A percentile compares a stretch with the other conserved stretches of the same genome.
phyloP scores from a whole-genome alignment of 2,329 filamentous ascomycete species.

The Mycosphaerella sp. region DNA sequence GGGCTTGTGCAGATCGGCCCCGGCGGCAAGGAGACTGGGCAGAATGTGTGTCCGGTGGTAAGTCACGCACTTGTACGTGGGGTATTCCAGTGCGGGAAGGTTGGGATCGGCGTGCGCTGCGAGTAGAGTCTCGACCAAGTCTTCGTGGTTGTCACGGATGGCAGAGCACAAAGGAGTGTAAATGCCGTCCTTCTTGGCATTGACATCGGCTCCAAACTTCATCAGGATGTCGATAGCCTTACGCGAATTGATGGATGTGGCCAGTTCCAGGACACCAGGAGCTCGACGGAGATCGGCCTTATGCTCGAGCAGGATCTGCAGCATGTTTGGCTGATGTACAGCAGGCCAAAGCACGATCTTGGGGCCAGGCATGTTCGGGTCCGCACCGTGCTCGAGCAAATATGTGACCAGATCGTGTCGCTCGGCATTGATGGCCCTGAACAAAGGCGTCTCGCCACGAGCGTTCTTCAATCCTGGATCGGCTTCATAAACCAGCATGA shows the following conservation, averaged over 20 bases:
- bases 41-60: constrained; percentile 58
- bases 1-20: constrained; percentile 53
- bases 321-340: constrained; percentile 51
- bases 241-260: constrained; percentile 56
- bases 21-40: constrained; percentile 53
- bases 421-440: constrained; percentile 53
- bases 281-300: constrained; percentile 55
- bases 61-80: constrained; percentile 61
- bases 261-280: constrained; percentile 61
- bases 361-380: constrained; percentile 56
- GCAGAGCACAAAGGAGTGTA: constrained; percentile 63
- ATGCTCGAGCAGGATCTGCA: constrained; percentile 48
- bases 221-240: constrained; percentile 57
- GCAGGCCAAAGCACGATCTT: constrained; percentile 59
- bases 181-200: constrained; percentile 57
- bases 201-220: constrained; percentile 54
- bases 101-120: constrained; percentile 48
- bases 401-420: constrained; percentile 52
- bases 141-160: constrained; percentile 58
- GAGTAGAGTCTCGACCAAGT: constrained; percentile 57
- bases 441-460: constrained; percentile 58
- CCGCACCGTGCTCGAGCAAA: constrained; percentile 54
- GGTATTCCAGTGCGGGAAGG: constrained; percentile 55
- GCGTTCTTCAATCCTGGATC: constrained; percentile 54
- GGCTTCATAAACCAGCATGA: constrained; percentile 55